These are phyloP conservation scores for Bryoglossum gracile DNA, from an alignment of 495 filamentous ascomycete genomes.

Conservation along the genomic window DNA sequence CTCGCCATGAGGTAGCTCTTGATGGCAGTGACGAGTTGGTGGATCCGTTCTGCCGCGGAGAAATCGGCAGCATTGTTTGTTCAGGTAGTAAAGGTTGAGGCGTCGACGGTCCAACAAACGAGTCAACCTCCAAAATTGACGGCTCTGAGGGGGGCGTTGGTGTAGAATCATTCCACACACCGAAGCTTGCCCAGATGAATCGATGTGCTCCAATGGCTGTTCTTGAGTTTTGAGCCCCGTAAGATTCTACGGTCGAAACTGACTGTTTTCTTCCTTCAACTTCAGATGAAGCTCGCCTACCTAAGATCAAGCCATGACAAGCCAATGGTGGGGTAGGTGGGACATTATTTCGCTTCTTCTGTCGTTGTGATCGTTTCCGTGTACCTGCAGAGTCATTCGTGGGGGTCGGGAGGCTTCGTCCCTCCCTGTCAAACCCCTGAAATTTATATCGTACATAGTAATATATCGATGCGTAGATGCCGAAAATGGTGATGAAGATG, in stretches of 20 bases:
- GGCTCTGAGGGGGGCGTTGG: conserved; percentile 14
- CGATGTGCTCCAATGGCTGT: conserved; percentile 13
- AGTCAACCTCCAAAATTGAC: conserved; percentile 9
- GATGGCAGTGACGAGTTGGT: not conserved
- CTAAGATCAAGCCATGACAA: conserved; percentile 35
- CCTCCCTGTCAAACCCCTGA: conserved; percentile 16
- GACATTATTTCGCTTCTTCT: conserved; percentile 10
- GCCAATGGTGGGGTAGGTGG: conserved; percentile 33
- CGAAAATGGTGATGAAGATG: conserved; percentile 52
- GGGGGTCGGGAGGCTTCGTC: not conserved
- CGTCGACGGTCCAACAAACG: conserved; percentile 14
- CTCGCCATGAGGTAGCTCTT: conserved; percentile 13
- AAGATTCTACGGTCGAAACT: conserved; percentile 4
- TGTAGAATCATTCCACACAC: conserved; percentile 16
- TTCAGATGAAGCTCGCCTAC: no score
- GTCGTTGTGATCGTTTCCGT: not conserved
- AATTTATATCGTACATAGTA: conserved; percentile 44
- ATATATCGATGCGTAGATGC: conserved; percentile 60
- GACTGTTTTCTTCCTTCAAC: conserved; percentile 14
- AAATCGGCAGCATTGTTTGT: not conserved
- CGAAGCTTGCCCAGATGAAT: conserved; percentile 29
- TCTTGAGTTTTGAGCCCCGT: not conserved
- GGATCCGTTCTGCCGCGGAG: not conserved
- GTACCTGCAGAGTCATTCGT: not conserved
- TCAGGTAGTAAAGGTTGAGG: conserved; percentile 1